Evolutionary conservation across 2,329 filamentous ascomycete species (phyloP), one percentile per base, ranked within the genome.

Genomic region (Penicillium paneum): DNA sequence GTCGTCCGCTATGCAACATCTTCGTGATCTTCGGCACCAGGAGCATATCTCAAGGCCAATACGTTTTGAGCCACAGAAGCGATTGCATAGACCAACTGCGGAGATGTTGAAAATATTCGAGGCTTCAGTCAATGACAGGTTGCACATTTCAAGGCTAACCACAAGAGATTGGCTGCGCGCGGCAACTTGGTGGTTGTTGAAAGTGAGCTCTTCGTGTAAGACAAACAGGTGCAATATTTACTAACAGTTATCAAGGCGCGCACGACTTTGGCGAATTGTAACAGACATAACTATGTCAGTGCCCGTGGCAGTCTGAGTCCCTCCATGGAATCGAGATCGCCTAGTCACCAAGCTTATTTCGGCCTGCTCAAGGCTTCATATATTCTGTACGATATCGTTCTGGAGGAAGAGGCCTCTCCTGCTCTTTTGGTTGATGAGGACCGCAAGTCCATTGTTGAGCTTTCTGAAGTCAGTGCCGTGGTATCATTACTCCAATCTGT

Each of bases 281-380:
- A 62, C 21, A 63, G 53, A 35, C 56, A 61, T 39, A 59, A 34
- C 6, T 55, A 58, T 38, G 47, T 52, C 39, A 64, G 52, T 31
- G 52, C 62, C 26, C 55, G 63, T n/a, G 63, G 61, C 2, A 69
- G 64, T 48, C 28, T 66, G 24, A 65, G 57, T 47, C 58, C 64
- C 5, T 65, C 68, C 19, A 55, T 45, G 2, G 55, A 62, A 24
- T 64, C 64, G 6, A 62, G 38, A 29, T 56, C 56, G 11, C 50
- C 60, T 5, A 60, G 60, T n/a, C 56, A 65, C 19, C 69, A 70
- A 51, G 65, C 67, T 17, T 71, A 71, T 55, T 57, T 65, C 8
- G 68, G 71, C 43, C 58, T 71, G 8, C 47, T 71, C 17, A 71
- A 71, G 41, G 61, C 68, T 8, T 69, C 67, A 3, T 70, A 66